These are phyloP conservation scores for Erigeron canadensis DNA, from an alignment of 129 eudicot genomes.

Conservation along the genomic window DNA sequence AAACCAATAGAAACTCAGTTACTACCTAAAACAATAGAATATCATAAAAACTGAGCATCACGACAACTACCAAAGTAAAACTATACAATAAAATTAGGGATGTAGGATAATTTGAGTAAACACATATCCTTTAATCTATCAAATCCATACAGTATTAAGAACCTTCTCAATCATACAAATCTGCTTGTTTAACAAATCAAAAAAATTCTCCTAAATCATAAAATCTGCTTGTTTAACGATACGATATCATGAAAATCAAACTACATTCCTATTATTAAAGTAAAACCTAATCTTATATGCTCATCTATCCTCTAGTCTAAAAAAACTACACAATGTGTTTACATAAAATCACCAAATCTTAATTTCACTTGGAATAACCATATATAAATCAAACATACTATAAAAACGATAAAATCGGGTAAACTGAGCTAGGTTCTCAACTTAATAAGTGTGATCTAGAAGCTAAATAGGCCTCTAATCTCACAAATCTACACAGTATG, in stretches of 20 bases:
- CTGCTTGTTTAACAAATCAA: no score
- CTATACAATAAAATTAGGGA: background rate
- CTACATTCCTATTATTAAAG: background rate
- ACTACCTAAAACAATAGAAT: background rate
- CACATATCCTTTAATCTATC: conserved; percentile 18
- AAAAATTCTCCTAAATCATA: no score
- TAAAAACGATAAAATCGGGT: conserved; percentile 7
- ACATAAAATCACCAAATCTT: conserved; percentile 5
- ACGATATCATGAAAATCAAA: no score
- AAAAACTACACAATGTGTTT: conserved; percentile 17
- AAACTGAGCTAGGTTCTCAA: conserved; percentile 22
- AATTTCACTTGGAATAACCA: conserved; percentile 20
- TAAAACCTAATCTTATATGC: background rate
- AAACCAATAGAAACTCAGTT: conserved; percentile 7
- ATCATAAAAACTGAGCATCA: conserved; percentile 12
- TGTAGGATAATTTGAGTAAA: background rate
- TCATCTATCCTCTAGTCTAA: background rate
- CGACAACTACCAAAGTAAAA: background rate
- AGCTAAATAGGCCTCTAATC: background rate
- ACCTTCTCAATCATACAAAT: no score
- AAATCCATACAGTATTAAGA: background rate
- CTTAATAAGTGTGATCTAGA: background rate
- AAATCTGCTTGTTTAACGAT: no score
- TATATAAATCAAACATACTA: conserved; percentile 16
- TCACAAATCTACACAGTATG: background rate